Conservation (phyloP, 306 rosid genomes). For the Cicer cuneatum region DNA sequence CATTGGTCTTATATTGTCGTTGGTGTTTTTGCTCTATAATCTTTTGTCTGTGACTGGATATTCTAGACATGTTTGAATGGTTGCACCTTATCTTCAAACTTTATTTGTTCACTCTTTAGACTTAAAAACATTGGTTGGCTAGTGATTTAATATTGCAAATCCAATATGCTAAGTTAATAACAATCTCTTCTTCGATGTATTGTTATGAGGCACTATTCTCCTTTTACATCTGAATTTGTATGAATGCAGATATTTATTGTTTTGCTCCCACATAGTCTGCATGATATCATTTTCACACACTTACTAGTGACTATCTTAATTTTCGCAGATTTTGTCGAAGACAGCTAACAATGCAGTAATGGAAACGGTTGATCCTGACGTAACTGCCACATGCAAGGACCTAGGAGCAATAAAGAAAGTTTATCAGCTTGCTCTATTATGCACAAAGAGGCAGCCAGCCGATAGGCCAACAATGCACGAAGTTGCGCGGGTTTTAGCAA, state of each 20-base stretch:
- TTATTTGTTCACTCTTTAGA: neutral
- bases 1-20: neutral
- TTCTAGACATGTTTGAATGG: neutral
- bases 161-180: neutral
- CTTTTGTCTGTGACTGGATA: neutral
- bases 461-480: conserved; percentile 95
- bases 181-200: neutral
- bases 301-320: neutral
- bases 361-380: conserved; percentile 88
- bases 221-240: neutral
- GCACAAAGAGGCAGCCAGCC: conserved; percentile 79
- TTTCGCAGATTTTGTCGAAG: conserved; percentile 78
- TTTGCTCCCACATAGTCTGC: conserved; percentile 10
- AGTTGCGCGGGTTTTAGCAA: conserved; percentile 73
- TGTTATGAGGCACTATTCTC: neutral
- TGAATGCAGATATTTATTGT: conserved; percentile 15
- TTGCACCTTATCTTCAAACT: neutral
- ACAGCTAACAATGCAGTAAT: conserved; percentile 82
- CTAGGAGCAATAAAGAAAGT: conserved; percentile 81
- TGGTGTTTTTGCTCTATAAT: conserved; percentile 7
- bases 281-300: neutral
- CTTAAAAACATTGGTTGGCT: neutral
- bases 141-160: neutral
- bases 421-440: conserved; percentile 84
- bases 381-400: conserved; percentile 81